These are phyloP conservation scores for Paragyromitra xinjiangensis DNA, from an alignment of 495 filamentous ascomycete genomes.

Conservation along the genomic window DNA sequence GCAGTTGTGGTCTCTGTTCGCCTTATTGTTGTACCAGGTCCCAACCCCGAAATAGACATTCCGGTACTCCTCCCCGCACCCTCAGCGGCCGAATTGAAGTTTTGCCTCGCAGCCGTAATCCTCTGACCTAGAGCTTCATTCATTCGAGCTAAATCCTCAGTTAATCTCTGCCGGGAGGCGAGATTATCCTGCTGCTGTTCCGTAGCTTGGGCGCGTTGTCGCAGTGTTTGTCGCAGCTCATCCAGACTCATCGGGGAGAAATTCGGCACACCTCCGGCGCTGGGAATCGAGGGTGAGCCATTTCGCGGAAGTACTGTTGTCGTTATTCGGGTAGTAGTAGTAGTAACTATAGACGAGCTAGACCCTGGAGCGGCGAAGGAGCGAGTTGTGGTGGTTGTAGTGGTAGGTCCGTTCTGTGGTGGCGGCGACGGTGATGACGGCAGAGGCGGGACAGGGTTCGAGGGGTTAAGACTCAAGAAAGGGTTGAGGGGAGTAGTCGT, in stretches of 20 bases:
- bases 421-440: conserved; percentile 8
- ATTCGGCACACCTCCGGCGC: conserved; percentile 3
- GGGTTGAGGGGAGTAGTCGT: conserved; percentile 33
- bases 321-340: conserved; percentile 35
- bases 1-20: conserved; percentile 19
- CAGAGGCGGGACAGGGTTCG: background rate
- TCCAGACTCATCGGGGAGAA: conserved; percentile 36
- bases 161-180: conserved; percentile 24
- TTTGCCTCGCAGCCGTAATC: conserved; percentile 30
- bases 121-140: conserved; percentile 36
- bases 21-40: conserved; percentile 14
- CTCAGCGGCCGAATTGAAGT: conserved; percentile 8
- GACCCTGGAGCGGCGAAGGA: conserved; percentile 28
- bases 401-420: conserved; percentile 1
- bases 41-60: conserved; percentile 24
- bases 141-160: conserved; percentile 27
- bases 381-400: conserved; percentile 33
- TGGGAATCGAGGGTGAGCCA: conserved; percentile 14
- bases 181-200: conserved; percentile 19
- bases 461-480: conserved; percentile 22
- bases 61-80: conserved; percentile 34
- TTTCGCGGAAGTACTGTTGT: conserved; percentile 30
- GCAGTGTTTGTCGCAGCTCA: conserved; percentile 39
- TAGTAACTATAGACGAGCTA: conserved; percentile 35
- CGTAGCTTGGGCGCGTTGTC: conserved; percentile 33